Evolutionary conservation across 495 filamentous ascomycete genomes (phyloP).

Genomic region (Penicillium ochrochloron): DNA sequence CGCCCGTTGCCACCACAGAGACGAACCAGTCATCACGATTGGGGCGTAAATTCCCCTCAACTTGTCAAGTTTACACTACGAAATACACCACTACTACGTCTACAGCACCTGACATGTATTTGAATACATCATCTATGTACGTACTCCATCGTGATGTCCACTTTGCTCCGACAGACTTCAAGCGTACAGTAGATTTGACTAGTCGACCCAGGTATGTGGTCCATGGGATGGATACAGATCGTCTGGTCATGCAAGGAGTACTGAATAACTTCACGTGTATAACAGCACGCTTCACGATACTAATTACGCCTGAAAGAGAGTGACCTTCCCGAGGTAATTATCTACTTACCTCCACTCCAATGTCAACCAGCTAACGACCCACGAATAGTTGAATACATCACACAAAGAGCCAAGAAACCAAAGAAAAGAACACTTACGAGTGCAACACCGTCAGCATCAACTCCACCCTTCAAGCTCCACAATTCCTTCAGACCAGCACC

Average conservation of each 20-base stretch:
- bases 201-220: constrained; percentile 15
- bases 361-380: not conserved
- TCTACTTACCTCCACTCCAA: not conserved
- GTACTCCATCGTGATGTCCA: not conserved
- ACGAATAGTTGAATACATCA: not conserved
- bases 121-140: not conserved
- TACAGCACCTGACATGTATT: not conserved
- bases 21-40: not conserved
- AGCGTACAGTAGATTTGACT: constrained; percentile 6
- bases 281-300: not conserved
- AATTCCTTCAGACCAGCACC: constrained; percentile 3
- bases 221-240: not conserved
- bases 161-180: constrained; percentile 6
- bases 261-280: not conserved
- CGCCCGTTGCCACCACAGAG: constrained; percentile 1
- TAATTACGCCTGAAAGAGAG: not conserved
- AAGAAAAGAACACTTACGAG: not conserved
- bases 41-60: not conserved
- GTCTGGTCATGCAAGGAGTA: not conserved
- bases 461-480: constrained; percentile 13
- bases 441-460: not conserved
- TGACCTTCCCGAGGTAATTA: not conserved
- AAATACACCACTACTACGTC: too few species aligned
- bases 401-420: not conserved
- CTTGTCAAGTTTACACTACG: too few species aligned